A percentile compares a stretch with the other conserved stretches of the same genome.
These are phyloP conservation scores for Exophiala dermatitidis DNA, from an alignment of 2,329 filamentous ascomycete species.

Conservation along the genomic window DNA sequence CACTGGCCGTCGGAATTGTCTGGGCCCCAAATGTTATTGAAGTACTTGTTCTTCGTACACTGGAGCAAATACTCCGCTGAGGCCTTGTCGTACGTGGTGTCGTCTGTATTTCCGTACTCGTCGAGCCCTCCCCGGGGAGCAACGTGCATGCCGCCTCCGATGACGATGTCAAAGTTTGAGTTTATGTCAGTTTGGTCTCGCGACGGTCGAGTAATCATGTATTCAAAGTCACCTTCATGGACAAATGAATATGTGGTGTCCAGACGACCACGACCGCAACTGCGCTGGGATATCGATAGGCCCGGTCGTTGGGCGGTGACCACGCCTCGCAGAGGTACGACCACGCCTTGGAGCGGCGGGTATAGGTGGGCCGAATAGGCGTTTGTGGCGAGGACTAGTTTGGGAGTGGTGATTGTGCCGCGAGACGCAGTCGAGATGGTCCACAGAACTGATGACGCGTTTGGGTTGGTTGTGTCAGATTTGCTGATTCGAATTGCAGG, in stretches of 20 bases:
- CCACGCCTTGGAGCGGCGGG: conserved; percentile 40
- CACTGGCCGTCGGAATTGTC: conserved; percentile 38
- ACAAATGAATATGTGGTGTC: conserved; percentile 26
- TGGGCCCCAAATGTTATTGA: conserved; percentile 41
- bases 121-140: conserved; percentile 10
- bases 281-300: conserved; percentile 23
- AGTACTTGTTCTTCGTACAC: conserved; percentile 28
- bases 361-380: conserved; percentile 46
- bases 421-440: conserved; percentile 37
- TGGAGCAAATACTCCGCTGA: conserved; percentile 28
- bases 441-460: too few species aligned
- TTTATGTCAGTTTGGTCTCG: conserved; percentile 25
- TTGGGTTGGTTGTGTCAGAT: too few species aligned
- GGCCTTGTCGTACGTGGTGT: conserved; percentile 25
- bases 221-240: conserved; percentile 34
- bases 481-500: conserved; percentile 25
- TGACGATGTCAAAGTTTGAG: conserved; percentile 29
- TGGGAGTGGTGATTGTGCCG: conserved; percentile 38
- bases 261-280: not conserved
- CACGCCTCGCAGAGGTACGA: conserved; percentile 48
- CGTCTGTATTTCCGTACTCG: conserved; percentile 28
- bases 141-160: conserved; percentile 24
- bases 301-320: conserved; percentile 40
- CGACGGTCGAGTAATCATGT: conserved; percentile 31
- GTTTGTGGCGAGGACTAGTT: conserved; percentile 49